phyloP scores from a whole-genome alignment of 805 yeast species.

The Candida xyloterini region DNA sequence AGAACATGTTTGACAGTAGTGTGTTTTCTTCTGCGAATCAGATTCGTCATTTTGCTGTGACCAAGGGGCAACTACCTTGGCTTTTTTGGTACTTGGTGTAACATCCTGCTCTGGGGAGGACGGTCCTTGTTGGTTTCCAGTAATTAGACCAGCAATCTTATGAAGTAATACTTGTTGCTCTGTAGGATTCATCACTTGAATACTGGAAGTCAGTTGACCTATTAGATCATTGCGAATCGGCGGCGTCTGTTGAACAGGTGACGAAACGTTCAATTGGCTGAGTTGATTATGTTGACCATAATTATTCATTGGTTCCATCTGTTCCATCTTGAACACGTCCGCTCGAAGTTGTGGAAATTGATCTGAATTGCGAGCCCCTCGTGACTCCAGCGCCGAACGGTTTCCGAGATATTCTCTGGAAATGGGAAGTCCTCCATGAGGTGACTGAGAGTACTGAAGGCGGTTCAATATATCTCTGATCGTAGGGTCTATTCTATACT shows the following conservation, averaged over 20 bases:
- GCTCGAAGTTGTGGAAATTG: constrained; percentile 12
- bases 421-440: constrained; percentile 52
- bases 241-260: not conserved
- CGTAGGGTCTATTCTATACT: constrained; percentile 56
- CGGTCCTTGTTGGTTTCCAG: constrained; percentile 1
- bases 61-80: not conserved
- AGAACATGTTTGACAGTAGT: constrained; percentile 57
- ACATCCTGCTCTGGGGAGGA: not conserved
- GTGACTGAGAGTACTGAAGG: constrained; percentile 55
- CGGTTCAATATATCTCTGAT: constrained; percentile 56
- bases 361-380: constrained; percentile 5
- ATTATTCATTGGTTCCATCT: not conserved
- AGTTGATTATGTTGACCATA: no score
- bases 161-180: constrained; percentile 26
- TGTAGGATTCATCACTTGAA: constrained; percentile 22
- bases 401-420: constrained; percentile 23
- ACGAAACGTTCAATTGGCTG: no score
- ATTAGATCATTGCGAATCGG: constrained; percentile 24
- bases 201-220: constrained; percentile 21
- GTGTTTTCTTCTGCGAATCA: constrained; percentile 8
- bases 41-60: not conserved
- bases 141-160: constrained; percentile 13
- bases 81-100: not conserved
- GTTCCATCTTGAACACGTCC: constrained; percentile 7
- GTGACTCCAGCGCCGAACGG: not conserved